These are phyloP conservation scores for Crithidia sp. DNA, from an alignment of 208 protist species.

Conservation along the genomic window DNA sequence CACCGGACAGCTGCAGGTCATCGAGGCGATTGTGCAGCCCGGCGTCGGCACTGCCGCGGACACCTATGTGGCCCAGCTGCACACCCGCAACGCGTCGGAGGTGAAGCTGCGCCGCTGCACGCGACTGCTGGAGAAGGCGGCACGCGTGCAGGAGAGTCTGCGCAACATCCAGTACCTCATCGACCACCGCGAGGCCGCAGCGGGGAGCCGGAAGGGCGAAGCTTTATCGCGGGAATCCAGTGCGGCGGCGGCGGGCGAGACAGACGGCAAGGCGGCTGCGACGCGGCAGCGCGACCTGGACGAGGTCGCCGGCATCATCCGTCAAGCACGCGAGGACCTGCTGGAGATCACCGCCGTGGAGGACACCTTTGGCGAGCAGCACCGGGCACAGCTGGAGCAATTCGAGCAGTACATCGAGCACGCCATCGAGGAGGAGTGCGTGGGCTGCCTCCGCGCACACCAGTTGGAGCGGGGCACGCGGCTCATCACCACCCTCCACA, in stretches of 20 bases:
- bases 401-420: conserved; percentile 67
- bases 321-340: conserved; percentile 47
- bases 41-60: conserved; percentile 19
- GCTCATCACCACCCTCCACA: conserved; percentile 59
- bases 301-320: conserved; percentile 30
- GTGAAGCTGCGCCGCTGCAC: conserved; percentile 57
- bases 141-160: conserved; percentile 50
- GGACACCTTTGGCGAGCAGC: conserved; percentile 59
- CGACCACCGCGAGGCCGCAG: conserved; percentile 33
- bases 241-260: no score
- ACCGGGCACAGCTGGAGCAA: conserved; percentile 50
- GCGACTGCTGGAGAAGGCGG: conserved; percentile 51
- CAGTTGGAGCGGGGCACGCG: conserved; percentile 50
- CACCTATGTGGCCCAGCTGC: conserved; percentile 37
- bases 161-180: conserved; percentile 53
- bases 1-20: conserved; percentile 46
- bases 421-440: conserved; percentile 67
- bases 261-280: neutral
- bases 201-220: neutral
- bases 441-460: conserved; percentile 42
- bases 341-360: conserved; percentile 60
- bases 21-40: conserved; percentile 44
- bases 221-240: neutral
- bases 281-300: conserved; percentile 27
- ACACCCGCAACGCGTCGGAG: conserved; percentile 43